A percentile compares a stretch with the other conserved stretches of the same genome.
These are phyloP conservation scores for Polygonum aviculare DNA, from an alignment of 148 eudicot species.

Conservation along the genomic window DNA sequence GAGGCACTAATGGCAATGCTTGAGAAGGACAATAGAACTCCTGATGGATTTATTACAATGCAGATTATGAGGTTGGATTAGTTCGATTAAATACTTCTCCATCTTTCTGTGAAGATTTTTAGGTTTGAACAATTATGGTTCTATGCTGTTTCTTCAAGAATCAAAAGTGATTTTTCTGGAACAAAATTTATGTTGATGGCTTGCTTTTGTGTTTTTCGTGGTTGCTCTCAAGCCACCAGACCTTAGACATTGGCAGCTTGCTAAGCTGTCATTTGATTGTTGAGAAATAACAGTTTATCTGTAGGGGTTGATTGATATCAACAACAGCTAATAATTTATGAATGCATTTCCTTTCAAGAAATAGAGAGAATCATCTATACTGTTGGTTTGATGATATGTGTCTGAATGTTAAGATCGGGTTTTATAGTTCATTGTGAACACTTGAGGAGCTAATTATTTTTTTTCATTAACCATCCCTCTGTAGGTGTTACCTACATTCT, in stretches of 20 bases:
- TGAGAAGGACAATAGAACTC: constrained; percentile 34
- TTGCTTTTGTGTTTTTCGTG: background rate
- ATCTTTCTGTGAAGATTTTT: background rate
- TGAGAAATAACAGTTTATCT: background rate
- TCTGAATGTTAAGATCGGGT: background rate
- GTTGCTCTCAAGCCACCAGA: background rate
- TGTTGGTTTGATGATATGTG: background rate
- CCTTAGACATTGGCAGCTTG: background rate
- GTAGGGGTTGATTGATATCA: background rate
- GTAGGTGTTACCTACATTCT: constrained; percentile 73
- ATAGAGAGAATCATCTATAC: background rate
- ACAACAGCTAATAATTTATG: background rate
- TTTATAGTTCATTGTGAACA: background rate
- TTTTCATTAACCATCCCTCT: constrained; percentile 11
- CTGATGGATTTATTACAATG: constrained; percentile 60
- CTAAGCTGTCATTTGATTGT: background rate
- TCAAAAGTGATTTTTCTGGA: no score
- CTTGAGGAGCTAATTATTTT: background rate
- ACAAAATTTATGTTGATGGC: no score
- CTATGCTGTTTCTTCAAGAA: background rate
- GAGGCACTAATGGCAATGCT: constrained; percentile 62
- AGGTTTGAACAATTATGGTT: background rate
- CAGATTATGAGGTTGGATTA: constrained; percentile 65
- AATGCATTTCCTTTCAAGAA: background rate
- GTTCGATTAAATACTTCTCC: background rate